Evolutionary conservation across 208 protist species (phyloP), one percentile per base, ranked within the genome.

Genomic region (Crithidia sp.): DNA sequence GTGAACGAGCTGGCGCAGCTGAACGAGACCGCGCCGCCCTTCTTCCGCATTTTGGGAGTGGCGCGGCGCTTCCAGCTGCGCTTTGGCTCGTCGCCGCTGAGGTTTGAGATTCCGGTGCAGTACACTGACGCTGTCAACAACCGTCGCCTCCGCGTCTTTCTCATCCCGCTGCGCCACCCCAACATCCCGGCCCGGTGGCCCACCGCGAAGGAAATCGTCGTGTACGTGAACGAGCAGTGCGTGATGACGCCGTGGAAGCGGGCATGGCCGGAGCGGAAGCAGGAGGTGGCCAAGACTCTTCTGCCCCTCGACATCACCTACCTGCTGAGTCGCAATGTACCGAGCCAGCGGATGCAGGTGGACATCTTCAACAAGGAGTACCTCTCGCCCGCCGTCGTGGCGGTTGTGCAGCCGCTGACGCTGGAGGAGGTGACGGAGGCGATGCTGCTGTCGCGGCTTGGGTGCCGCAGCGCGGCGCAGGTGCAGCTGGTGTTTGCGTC

Each of bases 221-320:
- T 96, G 9, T 91, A 85, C 44, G 87, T 96, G 12, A 96, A 96
- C 56, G 83, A 87, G 41, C 85, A 87, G 53, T 83, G 71, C 44
- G 77, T 94, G 37, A 80, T 81, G 66, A 82, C 84, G 40, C 67
- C 87, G 62, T 96, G 91, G 89, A 85, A 83, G 70, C 91, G 91
- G 14, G 59, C 78, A 16, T 96, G 91, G 89, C 91, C 91, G 5
- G 89, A 90, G 19, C 85, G 89, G 17, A 75, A 81, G 60, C 59
- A 71, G 50, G 83, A 81, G 61, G 86, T 96, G 2, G 77, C 83
- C 28, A 89, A 92, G 66, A 85, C 89, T n/a, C 89, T 82, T 56
- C 79, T 96, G 37, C 80, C 85, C 44, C 67, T 96, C 40, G 91
- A 96, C 69, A 86, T 96, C 41, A 96, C 91, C 40, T 85, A 91